Evolutionary conservation across 1,284 basidiomycete species (phyloP).

Genomic region (Ustilago shanxiensis): DNA sequence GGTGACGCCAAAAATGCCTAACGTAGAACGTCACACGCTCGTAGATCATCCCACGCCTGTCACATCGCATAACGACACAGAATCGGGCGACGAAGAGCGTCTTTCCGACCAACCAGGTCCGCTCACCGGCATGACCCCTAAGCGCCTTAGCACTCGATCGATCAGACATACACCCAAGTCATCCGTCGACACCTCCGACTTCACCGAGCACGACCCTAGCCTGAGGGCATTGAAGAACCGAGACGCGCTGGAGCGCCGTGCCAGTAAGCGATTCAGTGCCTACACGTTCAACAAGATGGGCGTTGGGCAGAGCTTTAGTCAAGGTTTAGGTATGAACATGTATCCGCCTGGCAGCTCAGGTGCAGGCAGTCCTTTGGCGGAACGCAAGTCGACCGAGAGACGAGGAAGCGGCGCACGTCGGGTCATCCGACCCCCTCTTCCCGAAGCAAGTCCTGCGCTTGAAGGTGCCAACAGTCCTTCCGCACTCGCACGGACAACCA

Average conservation of each 20-base stretch:
- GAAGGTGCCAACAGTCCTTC: conserved; percentile 37
- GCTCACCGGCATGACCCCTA: conserved; percentile 30
- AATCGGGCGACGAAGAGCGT: conserved; percentile 24
- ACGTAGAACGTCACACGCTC: conserved; percentile 40
- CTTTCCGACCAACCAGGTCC: conserved; percentile 25
- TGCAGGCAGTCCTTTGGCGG: conserved; percentile 44
- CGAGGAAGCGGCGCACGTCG: conserved; percentile 43
- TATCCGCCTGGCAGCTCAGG: conserved; percentile 25
- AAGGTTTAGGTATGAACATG: conserved; percentile 49
- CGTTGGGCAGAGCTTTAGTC: conserved; percentile 54
- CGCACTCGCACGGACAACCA: conserved; percentile 12
- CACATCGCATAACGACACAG: background rate
- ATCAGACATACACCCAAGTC: conserved; percentile 42
- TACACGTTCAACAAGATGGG: conserved; percentile 97
- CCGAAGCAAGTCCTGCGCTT: conserved; percentile 34
- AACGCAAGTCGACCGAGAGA: conserved; percentile 34
- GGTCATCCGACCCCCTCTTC: conserved; percentile 37
- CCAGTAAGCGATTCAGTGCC: conserved; percentile 94
- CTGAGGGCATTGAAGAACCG: conserved; percentile 88
- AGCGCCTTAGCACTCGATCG: conserved; percentile 35
- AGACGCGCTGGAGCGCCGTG: conserved; percentile 88
- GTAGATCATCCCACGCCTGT: conserved; percentile 22
- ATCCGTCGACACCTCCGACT: conserved; percentile 48
- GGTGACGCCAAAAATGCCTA: conserved; percentile 38
- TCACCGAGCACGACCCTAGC: conserved; percentile 82